Evolutionary conservation across 129 eudicot species (phyloP), one percentile per base, ranked within the genome.

Genomic region (Solidago caesia): DNA sequence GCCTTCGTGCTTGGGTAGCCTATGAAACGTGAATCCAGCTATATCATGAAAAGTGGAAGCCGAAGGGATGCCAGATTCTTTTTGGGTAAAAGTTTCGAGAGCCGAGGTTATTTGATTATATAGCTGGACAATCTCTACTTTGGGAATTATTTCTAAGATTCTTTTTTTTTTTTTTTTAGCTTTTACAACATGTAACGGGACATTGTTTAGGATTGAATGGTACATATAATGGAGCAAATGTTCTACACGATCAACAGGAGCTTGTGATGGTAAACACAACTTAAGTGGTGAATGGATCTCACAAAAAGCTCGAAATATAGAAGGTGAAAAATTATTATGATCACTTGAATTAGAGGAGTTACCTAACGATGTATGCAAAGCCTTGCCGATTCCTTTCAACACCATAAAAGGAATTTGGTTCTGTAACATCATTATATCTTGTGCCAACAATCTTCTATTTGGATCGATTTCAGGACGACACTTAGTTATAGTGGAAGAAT

Each of bases 351-450:
- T 21, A 21, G 21, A 21, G 21, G 21, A 21, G 21, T 21, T 21
- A 21, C 48, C 59, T 42, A 60, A 73, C 26, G 46, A 45, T 33
- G n/a, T 4, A 44, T 8, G 29, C 16, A 73, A 62, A 61, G 42
- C 59, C 44, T 62, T 52, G 57, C 8, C 12, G 71, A 51, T 79
- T 74, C 44, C 70, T 68, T 58, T 49, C 39, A 81, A 13, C 16
- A 81, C 43, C 49, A 73, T 13, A 29, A 78, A 33, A 3, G 89
- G 88, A n/a, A 84, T 81, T 59, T 81, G 85, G 55, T 81, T 84
- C 75, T 80, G 83, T 0, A 73, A 57, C 86, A 82, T 85, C 75
- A 85, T 9, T 3, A 79, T 49, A 51, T 85, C 89, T 41, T 68
- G 43, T 14, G 66, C 75, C 11, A 59, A 7, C 9, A 21, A 9